These are phyloP conservation scores for Komagataella populi DNA, from an alignment of 805 yeast genomes.

Conservation along the genomic window DNA sequence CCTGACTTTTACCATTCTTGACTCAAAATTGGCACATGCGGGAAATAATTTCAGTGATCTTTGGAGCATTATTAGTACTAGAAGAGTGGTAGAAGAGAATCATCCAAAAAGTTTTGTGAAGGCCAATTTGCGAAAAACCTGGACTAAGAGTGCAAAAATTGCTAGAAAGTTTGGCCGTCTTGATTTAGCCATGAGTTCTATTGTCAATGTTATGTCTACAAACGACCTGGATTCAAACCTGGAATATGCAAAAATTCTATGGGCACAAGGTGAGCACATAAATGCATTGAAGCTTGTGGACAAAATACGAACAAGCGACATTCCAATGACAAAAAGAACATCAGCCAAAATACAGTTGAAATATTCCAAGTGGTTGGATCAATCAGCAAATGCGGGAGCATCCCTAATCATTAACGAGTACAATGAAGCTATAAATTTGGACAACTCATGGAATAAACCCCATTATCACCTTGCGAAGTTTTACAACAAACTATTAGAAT, in stretches of 20 bases:
- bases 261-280: constrained; percentile 83
- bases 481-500: constrained; percentile 63
- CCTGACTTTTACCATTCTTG: constrained; percentile 4
- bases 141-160: constrained; percentile 45
- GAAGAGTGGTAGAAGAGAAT: constrained; percentile 29
- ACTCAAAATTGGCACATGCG: constrained; percentile 13
- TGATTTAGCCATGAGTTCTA: constrained; percentile 58
- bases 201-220: constrained; percentile 43
- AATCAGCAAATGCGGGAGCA: constrained; percentile 72
- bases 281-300: constrained; percentile 64
- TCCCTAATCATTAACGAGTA: constrained; percentile 62
- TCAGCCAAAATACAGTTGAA: constrained; percentile 45
- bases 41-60: constrained; percentile 47
- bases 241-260: constrained; percentile 70
- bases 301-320: constrained; percentile 14
- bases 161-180: constrained; percentile 57
- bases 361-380: constrained; percentile 81
- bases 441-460: constrained; percentile 60
- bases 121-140: constrained; percentile 30
- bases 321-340: constrained; percentile 1
- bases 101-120: constrained; percentile 25
- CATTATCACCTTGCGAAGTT: constrained; percentile 72
- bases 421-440: constrained; percentile 37
- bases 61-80: constrained; percentile 44
- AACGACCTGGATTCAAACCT: constrained; percentile 37